These are phyloP conservation scores for Venturia oleaginea DNA, from an alignment of 2,329 filamentous ascomycete species.

Conservation along the genomic window DNA sequence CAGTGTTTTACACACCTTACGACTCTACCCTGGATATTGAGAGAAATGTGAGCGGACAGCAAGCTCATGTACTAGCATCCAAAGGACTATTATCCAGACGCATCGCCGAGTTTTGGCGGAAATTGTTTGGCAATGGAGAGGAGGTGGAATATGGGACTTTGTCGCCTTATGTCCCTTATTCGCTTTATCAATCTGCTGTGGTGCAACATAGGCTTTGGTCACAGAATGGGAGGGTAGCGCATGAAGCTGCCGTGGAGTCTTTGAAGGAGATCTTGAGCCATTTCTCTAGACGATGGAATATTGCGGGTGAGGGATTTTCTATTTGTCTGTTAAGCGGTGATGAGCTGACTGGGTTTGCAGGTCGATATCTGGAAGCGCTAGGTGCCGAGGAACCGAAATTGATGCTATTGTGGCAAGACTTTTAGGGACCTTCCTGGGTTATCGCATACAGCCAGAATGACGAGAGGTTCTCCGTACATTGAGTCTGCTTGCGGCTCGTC, in stretches of 20 bases:
- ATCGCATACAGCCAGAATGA: too few relatives aligned
- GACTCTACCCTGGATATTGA: not conserved
- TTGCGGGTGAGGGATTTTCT: not conserved
- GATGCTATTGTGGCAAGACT: not conserved
- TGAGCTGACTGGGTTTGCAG: not conserved
- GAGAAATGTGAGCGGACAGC: too few relatives aligned
- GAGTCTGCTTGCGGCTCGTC: too few relatives aligned
- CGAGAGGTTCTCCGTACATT: too few relatives aligned
- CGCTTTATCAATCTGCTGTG: constrained; percentile 4
- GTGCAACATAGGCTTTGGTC: not conserved
- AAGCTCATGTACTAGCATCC: not conserved
- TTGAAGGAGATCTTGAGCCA: not conserved
- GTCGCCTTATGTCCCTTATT: not conserved
- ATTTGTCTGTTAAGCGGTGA: not conserved
- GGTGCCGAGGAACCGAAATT: not conserved
- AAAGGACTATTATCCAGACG: not conserved
- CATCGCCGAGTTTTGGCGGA: not conserved
- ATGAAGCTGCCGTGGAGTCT: not conserved
- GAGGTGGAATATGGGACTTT: not conserved
- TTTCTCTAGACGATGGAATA: not conserved
- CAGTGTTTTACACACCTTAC: not conserved
- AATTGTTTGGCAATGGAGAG: not conserved
- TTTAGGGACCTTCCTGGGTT: not conserved
- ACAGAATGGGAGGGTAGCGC: not conserved
- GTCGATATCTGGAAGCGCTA: not conserved